Conservation (phyloP, 2,329 filamentous ascomycete genomes). For the Ceratocystis alfenasii region DNA sequence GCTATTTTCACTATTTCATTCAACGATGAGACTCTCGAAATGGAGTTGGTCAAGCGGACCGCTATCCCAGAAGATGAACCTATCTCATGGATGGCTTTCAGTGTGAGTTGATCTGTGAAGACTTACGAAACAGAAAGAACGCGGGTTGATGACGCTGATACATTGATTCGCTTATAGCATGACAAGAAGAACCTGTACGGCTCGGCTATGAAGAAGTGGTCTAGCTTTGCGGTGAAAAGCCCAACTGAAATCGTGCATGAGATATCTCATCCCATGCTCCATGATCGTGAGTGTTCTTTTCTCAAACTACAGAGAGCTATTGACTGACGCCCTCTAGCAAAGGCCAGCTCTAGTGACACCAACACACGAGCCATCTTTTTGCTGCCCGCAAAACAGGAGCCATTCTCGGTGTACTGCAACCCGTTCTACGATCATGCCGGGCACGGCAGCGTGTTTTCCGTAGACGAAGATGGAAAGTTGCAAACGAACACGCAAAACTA, state of each 20-base stretch:
- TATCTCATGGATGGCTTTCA: constrained; percentile 89
- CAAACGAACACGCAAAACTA: constrained; percentile 59
- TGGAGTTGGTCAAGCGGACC: constrained; percentile 67
- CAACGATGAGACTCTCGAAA: constrained; percentile 64
- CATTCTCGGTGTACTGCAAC: constrained; percentile 76
- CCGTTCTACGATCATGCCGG: constrained; percentile 82
- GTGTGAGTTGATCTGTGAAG: constrained; percentile 41
- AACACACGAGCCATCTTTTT: constrained; percentile 86
- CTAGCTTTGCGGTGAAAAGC: constrained; percentile 63
- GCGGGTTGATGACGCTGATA: no score
- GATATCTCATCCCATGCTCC: constrained; percentile 61
- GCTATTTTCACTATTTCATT: constrained; percentile 85
- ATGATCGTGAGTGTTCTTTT: constrained; percentile 49
- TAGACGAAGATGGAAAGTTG: constrained; percentile 46
- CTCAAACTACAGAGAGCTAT: constrained; percentile 12
- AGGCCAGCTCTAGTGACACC: constrained; percentile 55
- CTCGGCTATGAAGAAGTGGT: constrained; percentile 88
- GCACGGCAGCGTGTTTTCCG: constrained; percentile 64
- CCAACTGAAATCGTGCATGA: constrained; percentile 66
- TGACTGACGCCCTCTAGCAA: constrained; percentile 36
- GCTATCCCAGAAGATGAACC: constrained; percentile 72
- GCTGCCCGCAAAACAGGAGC: constrained; percentile 63
- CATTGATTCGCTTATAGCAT: constrained; percentile 44
- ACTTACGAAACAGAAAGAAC: no score
- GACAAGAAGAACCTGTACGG: constrained; percentile 75